Conservation (phyloP, 306 rosid species). For the Quercus variabilis region DNA sequence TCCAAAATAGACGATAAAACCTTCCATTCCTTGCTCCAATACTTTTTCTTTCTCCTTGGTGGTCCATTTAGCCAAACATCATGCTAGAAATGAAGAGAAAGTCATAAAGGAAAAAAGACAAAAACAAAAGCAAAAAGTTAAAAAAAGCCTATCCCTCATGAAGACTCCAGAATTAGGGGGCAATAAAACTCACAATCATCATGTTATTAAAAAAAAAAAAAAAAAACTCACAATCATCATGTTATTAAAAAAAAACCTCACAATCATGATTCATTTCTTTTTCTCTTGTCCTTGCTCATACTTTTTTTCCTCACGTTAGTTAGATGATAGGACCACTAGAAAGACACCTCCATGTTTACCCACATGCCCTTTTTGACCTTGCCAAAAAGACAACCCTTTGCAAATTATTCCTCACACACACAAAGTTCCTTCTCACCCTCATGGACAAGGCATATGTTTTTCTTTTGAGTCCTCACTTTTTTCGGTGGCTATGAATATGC, state of each 20-base stretch:
- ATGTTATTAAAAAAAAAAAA: not conserved
- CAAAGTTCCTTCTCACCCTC: not conserved
- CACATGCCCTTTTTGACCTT: not conserved
- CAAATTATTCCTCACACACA: not conserved
- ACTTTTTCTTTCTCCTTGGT: too few species aligned
- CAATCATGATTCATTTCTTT: not conserved
- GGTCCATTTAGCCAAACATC: too few species aligned
- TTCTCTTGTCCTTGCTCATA: not conserved
- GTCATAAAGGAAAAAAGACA: too few species aligned
- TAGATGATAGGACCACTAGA: not conserved
- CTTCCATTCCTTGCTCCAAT: too few species aligned
- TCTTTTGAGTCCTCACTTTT: not conserved
- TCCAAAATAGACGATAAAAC: too few species aligned
- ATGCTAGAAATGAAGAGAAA: too few species aligned
- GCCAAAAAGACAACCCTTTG: not conserved
- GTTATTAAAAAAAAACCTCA: not conserved
- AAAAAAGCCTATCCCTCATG: not conserved
- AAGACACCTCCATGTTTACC: not conserved
- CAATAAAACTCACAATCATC: too few species aligned
- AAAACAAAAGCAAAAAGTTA: too few species aligned
- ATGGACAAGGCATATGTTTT: not conserved
- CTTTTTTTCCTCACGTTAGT: not conserved
- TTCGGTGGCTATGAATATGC: not conserved
- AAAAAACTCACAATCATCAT: not conserved
- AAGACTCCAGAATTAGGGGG: not conserved